Evolutionary conservation across 2,329 filamentous ascomycete genomes (phyloP), one percentile per base, ranked within the genome.

Genomic region (Metarhizium humberi): DNA sequence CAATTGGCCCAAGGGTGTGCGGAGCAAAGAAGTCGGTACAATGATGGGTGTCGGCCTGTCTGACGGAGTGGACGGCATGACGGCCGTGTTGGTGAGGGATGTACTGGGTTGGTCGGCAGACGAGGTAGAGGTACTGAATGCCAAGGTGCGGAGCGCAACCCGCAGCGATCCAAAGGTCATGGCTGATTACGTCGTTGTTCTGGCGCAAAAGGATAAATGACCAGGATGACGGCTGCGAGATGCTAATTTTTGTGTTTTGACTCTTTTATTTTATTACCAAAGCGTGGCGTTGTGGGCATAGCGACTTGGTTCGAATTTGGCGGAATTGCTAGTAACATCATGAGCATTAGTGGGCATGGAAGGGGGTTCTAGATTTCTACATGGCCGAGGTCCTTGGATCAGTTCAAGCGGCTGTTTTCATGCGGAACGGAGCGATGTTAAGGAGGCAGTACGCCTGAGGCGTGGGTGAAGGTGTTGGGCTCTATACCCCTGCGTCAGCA

Each of bases 71-170:
- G 66, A 67, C 53, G 71, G 68, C 2, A 70, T 73, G 38, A 71
- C 71, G 1, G 64, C 71, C 20, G 69, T 68, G 5, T 55, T 73
- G 14, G 66, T 69, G 58, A 62, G 66, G 14, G 70, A 74, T 13
- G 68, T 74, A 0, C 53, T 73, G 51, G 71, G 70, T 2, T 68
- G 71, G 61, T 70, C 66, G 1, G 61, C 65, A 25, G 73, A 73
- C n/a, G 69, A 75, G 55, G 75, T 78, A 2, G 72, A 78, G 67
- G 67, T 73, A 30, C 59, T 67, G 13, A 66, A 66, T 6, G 52
- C 55, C 2, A 51, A 56, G 0, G 65, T 67, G 1, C 57, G 64
- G n/a, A 61, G 59, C 4, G 58, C 62, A 7, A 61, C 58, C 29
- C 64, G 67, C 50, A 60, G 52, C 16, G 62, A 57, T 10, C 60